Base-by-base conservation (phyloP, 495 filamentous ascomycete species). In the Chaetomium tenue region DNA sequence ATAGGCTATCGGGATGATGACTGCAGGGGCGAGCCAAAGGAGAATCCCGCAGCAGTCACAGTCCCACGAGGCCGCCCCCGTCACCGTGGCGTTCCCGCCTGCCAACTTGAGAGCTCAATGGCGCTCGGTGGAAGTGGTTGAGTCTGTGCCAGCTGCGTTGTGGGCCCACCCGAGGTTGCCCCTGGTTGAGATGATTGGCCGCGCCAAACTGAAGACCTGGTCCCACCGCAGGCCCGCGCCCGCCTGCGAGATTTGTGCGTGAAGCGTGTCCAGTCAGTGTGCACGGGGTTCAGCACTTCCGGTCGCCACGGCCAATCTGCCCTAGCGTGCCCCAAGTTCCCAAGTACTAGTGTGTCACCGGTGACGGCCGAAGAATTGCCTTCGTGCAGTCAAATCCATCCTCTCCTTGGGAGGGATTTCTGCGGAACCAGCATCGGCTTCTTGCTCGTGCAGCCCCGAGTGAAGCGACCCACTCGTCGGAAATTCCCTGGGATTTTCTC, bases 181-280 rank as follows among this genome's bases (percentile, higher is more conserved):
- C 30, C 8, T n/a, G 28, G 30, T n/a, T 22, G 30, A 18, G 18
- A 8, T 26, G n/a, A 9, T 58, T 58, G 37, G 37, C 13, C 22
- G 18, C 12, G 20, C n/a, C 30, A 9, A 8, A 13, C 15, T 25
- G 13, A 16, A 16, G 13, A 33, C 53, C n/a, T 13, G 18, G 53
- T 26, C 33, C 30, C 53, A 55, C 52, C 18, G n/a, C 30, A 22
- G 22, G 15, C 39, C 20, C 56, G 44, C 52, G 33, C 47, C 63
- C 48, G 23, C 28, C 59, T 70, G 70, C 68, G 68, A 68, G 47
- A 61, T 68, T 72, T 72, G 66, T 69, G 70, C 70, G 66, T 70
- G 60, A 66, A 65, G 23, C 52, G 61, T 30, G 26, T 25, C 70
- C 70, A 71, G 68, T 63, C 57, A 42, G n/a, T 47, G 44, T 20